Base-by-base conservation (phyloP, 108 stramenopile species). In the Asterionellopsis glacialis region DNA sequence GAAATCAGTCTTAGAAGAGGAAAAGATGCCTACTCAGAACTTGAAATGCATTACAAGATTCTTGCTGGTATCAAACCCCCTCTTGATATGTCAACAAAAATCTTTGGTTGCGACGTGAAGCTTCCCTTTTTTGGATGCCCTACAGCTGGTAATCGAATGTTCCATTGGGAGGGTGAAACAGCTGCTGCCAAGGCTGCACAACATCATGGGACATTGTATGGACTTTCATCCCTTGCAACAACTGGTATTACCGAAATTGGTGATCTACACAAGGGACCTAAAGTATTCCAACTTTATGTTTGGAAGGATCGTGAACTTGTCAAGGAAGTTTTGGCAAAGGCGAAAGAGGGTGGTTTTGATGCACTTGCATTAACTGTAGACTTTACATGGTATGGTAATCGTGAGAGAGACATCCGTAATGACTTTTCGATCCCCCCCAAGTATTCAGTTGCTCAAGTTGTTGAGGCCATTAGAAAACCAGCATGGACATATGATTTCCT, bases 201-300 rank as follows among this genome's bases (percentile, higher is more conserved):
- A 55, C 86, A 91, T 52, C 82, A 84, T 59, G 94, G 94, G 43
- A 88, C 88, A 11, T 51, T 95, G 56, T 95, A 91, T 61, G 90
- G 90, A n/a, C 67, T 95, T 38, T 88, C 87, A 15, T 82, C 82
- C 12, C 65, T 95, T 51, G 94, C 94, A 0, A 95, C 94, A 0
- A 91, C 94, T 27, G 87, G 87, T 18, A 91, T 91, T 62, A 69
- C 77, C 21, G 87, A 91, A 64, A 88, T 95, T 69, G 84, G 81
- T 27, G 63, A 80, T 45, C 43, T 90, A 28, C 74, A 79, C 52
- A 76, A 75, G 47, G 85, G 85, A 27, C 94, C 94, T 1, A 91
- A 91, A 59, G 90, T 95, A 11, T 95, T 98, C 62, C 97, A 98
- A 69, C 84, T 98, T 22, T 98, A 98, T 79, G 96, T 98, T 7